Evolutionary conservation across 2,329 filamentous ascomycete genomes (phyloP).

Genomic region (Colletotrichum nymphaeae): DNA sequence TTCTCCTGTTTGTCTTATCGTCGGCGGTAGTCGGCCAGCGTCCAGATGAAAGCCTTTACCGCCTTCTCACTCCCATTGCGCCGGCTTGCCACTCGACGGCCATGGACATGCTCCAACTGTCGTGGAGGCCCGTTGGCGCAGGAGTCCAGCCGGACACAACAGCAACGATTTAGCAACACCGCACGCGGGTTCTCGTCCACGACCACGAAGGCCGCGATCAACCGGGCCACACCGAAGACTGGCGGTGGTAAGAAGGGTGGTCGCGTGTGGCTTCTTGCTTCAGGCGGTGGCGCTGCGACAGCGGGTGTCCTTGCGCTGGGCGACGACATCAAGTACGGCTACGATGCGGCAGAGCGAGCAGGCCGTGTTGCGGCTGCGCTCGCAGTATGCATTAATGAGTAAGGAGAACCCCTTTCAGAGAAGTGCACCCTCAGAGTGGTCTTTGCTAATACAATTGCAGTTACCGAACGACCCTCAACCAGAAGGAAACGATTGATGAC

Average conservation of each 20-base stretch:
- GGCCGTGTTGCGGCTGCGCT: conserved; percentile 82
- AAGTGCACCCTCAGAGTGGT: no score
- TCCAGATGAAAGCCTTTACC: conserved; percentile 56
- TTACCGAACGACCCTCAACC: conserved; percentile 87
- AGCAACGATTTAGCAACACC: conserved; percentile 36
- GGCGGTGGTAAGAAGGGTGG: conserved; percentile 35
- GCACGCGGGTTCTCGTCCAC: conserved; percentile 45
- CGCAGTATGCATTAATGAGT: conserved; percentile 91
- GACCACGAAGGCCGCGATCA: conserved; percentile 21
- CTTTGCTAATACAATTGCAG: conserved; percentile 59
- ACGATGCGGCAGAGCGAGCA: conserved; percentile 80
- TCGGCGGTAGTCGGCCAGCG: conserved; percentile 33
- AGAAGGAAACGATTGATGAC: conserved; percentile 70
- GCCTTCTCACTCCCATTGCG: conserved; percentile 49
- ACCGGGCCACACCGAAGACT: conserved; percentile 4
- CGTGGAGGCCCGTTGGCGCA: conserved; percentile 41
- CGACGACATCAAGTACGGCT: conserved; percentile 80
- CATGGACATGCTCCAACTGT: conserved; percentile 61
- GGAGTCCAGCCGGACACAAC: conserved; percentile 48
- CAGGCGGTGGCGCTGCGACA: conserved; percentile 61
- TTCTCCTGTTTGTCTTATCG: conserved; percentile 22
- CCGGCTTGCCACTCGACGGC: conserved; percentile 49
- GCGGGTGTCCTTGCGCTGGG: conserved; percentile 65
- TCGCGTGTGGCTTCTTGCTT: conserved; percentile 57
- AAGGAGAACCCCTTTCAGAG: conserved; percentile 37